A percentile compares a stretch with the other conserved stretches of the same genome.
phyloP scores from a whole-genome alignment of 2,329 filamentous ascomycete genomes.

The Talaromyces sp. region DNA sequence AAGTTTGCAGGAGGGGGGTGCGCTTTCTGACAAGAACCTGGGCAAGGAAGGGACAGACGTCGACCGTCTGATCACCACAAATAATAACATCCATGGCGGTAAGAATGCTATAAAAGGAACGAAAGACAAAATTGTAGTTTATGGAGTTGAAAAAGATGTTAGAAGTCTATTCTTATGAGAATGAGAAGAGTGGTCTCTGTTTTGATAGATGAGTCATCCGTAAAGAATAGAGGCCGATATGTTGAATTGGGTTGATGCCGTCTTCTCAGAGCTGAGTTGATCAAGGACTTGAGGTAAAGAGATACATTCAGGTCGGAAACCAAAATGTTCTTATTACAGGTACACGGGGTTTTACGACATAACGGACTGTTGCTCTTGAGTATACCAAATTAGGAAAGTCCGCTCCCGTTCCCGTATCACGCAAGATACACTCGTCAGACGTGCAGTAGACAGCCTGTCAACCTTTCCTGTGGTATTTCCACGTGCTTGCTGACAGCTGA shows the following conservation, averaged over 20 bases:
- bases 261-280: not conserved
- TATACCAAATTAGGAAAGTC: not conserved
- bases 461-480: not conserved
- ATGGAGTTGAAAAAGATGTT: not conserved
- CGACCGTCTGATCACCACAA: not conserved
- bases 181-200: not conserved
- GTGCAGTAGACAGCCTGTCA: not conserved
- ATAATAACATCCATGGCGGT: not conserved
- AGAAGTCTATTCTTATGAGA: not conserved
- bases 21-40: not conserved
- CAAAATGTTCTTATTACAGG: not conserved
- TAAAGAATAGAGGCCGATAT: not conserved
- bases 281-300: not conserved
- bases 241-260: not conserved
- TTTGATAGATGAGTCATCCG: not conserved
- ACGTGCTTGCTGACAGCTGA: not conserved
- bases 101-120: not conserved
- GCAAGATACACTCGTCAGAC: not conserved
- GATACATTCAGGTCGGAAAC: not conserved
- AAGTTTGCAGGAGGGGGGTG: not conserved
- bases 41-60: not conserved
- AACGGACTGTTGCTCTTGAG: not conserved
- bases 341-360: not conserved
- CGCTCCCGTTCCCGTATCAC: not conserved
- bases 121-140: not conserved